Evolutionary conservation across 768 basidiomycete genomes (phyloP).

Genomic region (Kwoniella botswanensis): DNA sequence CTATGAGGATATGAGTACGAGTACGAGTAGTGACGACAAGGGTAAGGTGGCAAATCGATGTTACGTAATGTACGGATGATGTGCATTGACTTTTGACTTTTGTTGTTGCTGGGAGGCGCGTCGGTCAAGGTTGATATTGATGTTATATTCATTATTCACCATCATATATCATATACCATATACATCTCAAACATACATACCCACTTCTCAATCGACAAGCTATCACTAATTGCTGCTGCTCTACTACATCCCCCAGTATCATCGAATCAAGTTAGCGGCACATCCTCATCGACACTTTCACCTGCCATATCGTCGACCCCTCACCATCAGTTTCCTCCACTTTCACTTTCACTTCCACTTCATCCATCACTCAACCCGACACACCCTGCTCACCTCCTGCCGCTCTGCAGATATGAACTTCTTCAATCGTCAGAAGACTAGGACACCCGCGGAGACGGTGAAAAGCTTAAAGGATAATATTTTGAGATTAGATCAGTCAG

Average conservation of each 20-base stretch:
- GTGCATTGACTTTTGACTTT: slow-evolving; percentile 5
- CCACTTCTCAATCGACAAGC: no score
- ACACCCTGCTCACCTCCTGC: background rate
- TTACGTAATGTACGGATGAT: slow-evolving; percentile 16
- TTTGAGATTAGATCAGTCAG: slow-evolving; percentile 37
- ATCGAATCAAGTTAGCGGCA: no score
- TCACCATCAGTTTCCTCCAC: background rate
- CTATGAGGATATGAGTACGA: background rate
- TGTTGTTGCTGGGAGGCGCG: slow-evolving; percentile 23
- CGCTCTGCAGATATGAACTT: slow-evolving; percentile 43
- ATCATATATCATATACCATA: background rate
- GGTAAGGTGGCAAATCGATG: slow-evolving; percentile 6
- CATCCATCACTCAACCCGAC: slow-evolving; percentile 2
- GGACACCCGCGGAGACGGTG: slow-evolving; percentile 46
- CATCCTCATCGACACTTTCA: background rate
- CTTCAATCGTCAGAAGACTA: slow-evolving; percentile 46
- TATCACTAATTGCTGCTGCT: background rate
- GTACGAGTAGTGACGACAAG: no score
- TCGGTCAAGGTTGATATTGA: background rate
- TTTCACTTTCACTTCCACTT: background rate
- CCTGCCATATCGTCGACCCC: background rate
- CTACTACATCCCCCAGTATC: no score
- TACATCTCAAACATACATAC: background rate
- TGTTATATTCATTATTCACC: background rate
- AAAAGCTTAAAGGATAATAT: slow-evolving; percentile 42